Evolutionary conservation across 2,329 filamentous ascomycete genomes (phyloP).

Genomic region (Cryoendolithus antarcticus): DNA sequence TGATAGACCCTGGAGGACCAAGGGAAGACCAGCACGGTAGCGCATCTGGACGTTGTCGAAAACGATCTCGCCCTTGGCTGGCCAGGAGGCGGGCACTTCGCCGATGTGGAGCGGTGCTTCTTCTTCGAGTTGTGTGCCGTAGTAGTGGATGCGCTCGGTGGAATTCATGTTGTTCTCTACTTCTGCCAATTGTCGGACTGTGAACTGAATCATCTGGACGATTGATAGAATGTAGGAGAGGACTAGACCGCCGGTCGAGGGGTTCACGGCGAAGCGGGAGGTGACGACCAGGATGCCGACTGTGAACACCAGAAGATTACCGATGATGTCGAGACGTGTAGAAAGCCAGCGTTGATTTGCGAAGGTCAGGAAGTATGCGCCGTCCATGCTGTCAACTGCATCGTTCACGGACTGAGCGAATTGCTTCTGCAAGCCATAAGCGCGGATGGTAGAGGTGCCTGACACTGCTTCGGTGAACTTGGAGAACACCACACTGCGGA

Average conservation of each 20-base stretch:
- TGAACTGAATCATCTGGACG: constrained; percentile 92
- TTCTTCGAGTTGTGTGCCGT: constrained; percentile 74
- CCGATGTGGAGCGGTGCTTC: constrained; percentile 71
- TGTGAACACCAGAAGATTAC: constrained; percentile 72
- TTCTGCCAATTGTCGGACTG: constrained; percentile 82
- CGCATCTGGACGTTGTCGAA: constrained; percentile 41
- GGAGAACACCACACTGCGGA: constrained; percentile 79
- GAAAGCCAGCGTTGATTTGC: constrained; percentile 92
- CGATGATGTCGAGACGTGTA: constrained; percentile 70
- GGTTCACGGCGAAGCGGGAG: constrained; percentile 71
- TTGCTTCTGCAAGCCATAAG: constrained; percentile 68
- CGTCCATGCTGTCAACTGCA: constrained; percentile 82
- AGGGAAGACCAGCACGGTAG: constrained; percentile 36
- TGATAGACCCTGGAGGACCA: constrained; percentile 36
- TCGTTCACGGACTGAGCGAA: constrained; percentile 60
- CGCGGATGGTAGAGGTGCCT: constrained; percentile 73
- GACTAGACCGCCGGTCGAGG: constrained; percentile 76
- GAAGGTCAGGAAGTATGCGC: constrained; percentile 88
- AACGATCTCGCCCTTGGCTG: constrained; percentile 61
- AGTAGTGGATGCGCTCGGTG: constrained; percentile 82
- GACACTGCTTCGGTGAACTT: constrained; percentile 82
- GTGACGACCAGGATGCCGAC: constrained; percentile 87
- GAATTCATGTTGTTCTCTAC: constrained; percentile 98
- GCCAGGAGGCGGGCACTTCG: constrained; percentile 66
- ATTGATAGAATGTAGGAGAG: constrained; percentile 88